Conservation (phyloP, 2,329 filamentous ascomycete genomes). For the Ophiostoma sp. region DNA sequence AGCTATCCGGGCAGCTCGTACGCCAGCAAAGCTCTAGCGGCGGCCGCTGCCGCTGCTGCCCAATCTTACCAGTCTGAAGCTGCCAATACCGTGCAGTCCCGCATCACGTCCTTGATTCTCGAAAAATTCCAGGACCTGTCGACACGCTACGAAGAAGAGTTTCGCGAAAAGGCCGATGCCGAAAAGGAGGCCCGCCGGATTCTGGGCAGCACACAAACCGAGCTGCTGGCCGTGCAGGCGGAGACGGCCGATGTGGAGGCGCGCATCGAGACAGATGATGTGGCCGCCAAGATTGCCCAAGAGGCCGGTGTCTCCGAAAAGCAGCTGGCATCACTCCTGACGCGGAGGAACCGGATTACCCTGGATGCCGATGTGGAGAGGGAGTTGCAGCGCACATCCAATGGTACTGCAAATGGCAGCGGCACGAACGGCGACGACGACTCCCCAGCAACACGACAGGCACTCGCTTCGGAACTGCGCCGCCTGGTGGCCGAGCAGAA, state of each 20-base stretch:
- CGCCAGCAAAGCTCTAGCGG: not conserved
- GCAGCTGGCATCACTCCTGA: conserved; percentile 39
- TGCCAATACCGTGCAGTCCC: conserved; percentile 67
- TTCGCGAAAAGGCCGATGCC: conserved; percentile 69
- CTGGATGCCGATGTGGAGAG: conserved; percentile 54
- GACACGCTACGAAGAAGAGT: conserved; percentile 71
- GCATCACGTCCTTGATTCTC: conserved; percentile 67
- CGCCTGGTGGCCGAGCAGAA: conserved; percentile 60
- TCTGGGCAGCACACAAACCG: conserved; percentile 65
- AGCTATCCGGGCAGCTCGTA: conserved; percentile 31
- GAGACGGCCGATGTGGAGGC: conserved; percentile 60
- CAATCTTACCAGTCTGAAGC: conserved; percentile 60
- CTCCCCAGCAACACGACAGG: conserved; percentile 56
- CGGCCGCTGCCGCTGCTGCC: conserved; percentile 40
- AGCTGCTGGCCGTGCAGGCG: conserved; percentile 61
- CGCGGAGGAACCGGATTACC: conserved; percentile 54
- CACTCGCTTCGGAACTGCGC: conserved; percentile 59
- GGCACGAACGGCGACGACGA: conserved; percentile 38
- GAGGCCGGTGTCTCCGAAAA: conserved; percentile 51
- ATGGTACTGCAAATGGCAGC: conserved; percentile 46
- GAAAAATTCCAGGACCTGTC: conserved; percentile 73
- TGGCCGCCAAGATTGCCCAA: conserved; percentile 50
- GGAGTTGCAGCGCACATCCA: conserved; percentile 43
- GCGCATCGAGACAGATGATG: conserved; percentile 57
- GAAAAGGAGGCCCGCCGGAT: conserved; percentile 68